Evolutionary conservation across 305 asterid species (phyloP), one percentile per base, ranked within the genome.

Genomic region (Plantago rigida): DNA sequence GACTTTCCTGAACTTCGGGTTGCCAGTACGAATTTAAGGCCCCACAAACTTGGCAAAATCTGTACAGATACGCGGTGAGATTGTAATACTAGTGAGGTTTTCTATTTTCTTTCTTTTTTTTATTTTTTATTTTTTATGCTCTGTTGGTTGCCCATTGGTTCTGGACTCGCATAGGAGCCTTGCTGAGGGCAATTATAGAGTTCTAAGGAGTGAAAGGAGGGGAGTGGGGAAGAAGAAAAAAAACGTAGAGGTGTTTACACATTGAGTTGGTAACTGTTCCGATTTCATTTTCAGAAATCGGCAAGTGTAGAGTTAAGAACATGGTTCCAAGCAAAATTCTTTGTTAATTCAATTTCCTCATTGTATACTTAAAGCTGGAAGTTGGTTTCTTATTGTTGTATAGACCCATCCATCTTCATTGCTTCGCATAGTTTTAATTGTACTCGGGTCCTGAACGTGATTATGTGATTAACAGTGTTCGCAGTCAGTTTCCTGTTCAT

Each of bases 1-100:
- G 71, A 77, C 87, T 54, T 93, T 89, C 73, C 96, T 89, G 73
- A 93, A 87, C 75, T 93, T 93, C 47, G 97, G 99, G 53, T 72
- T 84, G 78, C 99, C 99, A 5, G 67, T 85, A 53, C 85, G 96
- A 31, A 79, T 85, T 11, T 78, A 69, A 45, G 58, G 48, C 28
- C 44, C 52, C 51, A 10, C 14, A 48, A 65, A 6, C 70, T 63
- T 59, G 41, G 53, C 65, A 63, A 74, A 75, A 69, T 39, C 77
- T 89, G 97, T 86, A 89, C 84, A 89, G 95, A 72, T 78, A 77
- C 74, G 52, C 52, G 78, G 81, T 72, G 84, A 73, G 82, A 77
- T 68, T 77, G 90, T 82, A 79, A 76, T 82, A 71, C 74, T 79
- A 81, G 80, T 29, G 73, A 63, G 59, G 65, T 72, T 60, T 59